Evolutionary conservation across 2,329 filamentous ascomycete species (phyloP), one percentile per base, ranked within the genome.

Genomic region (Blastomyces emzantsi): DNA sequence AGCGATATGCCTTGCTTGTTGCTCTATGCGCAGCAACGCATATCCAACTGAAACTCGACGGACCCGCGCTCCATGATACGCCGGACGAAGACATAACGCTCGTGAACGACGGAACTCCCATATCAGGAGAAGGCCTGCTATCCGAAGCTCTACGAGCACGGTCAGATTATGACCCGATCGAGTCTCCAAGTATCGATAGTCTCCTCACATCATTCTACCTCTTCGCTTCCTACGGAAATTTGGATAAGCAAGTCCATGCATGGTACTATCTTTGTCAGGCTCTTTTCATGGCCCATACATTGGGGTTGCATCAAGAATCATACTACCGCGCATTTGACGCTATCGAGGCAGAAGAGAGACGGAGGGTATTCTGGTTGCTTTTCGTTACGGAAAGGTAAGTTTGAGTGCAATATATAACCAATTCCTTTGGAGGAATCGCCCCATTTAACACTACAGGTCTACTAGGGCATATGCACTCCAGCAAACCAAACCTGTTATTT

Each of bases 221-320:
- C 33, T 92, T 90, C 69, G 87, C 84, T 47, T 87, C 87, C 64
- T 85, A 88, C 72, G 87, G 88, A 65, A 87, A 85, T 47, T 77
- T 90, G 57, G 88, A 91, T 66, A 81, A 87, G 72, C 88, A 92
- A 72, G 86, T 89, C 66, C 86, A 87, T 73, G 89, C 89, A 1
- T 93, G 90, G 89, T 92, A 87, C 71, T 86, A 90, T 72, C 78
- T 93, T 11, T 85, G 89, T 33, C 90, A 94, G 74, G 88, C 88
- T 6, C 87, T 86, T 1, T 92, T 89, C 6, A 80, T 93, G 74
- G 75, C 74, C 6, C 77, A 79, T 61, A 74, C 75, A 0, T 69
- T 80, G 39, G 73, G 73, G 0, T 70, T 80, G 56, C 75, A 80
- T 65, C 77, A 78, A 13, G 78, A 80, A 66, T 69, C 73, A 1